Base-by-base conservation (phyloP, 805 yeast species). In the Candida dajiaensis region DNA sequence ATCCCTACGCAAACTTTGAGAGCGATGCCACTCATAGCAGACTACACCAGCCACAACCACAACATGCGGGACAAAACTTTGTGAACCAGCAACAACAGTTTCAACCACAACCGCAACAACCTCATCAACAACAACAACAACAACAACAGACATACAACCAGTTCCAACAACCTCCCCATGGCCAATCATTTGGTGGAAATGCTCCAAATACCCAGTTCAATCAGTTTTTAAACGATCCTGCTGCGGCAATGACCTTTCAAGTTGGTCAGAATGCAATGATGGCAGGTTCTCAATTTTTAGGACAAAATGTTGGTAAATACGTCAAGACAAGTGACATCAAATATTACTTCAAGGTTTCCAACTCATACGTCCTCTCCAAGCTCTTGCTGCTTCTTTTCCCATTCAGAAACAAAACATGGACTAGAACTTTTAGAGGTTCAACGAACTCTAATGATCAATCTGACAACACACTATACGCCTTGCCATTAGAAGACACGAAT, bases 331-430 rank as follows among this genome's bases (percentile, higher is more conserved):
- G 74, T 16, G 82, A 85, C 46, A 67, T 94, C 55, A 83, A 89
- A 53, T 86, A 83, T 68, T 90, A 90, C 66, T 95, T 94, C 73
- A 88, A 87, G 66, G 97, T 94, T 18, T 84, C 95, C 41, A 95
- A 92, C 64, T 71, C 81, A 6, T 95, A 92, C 59, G 99, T 94
- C 13, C 61, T 85, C 50, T 72, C 73, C 31, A 94, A 94, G 62
- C 65, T 94, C 22, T 62, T 74, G 25, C 72, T 90, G 50, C 82
- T 95, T 21, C 61, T 94, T 28, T 82, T 89, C 64, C 99, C 99
- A 0, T 94, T 86, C 74, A 71, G 79, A 49, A 89, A 88, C 62
- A 80, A 78, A 58, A 85, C 83, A 45, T 89, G 98, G 97, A 79
- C 80, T 33, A 74, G 97, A 50, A 62, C 71, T 42, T 61, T 57